Evolutionary conservation across 805 yeast genomes (phyloP).

Genomic region (Ogataea trehalophila): DNA sequence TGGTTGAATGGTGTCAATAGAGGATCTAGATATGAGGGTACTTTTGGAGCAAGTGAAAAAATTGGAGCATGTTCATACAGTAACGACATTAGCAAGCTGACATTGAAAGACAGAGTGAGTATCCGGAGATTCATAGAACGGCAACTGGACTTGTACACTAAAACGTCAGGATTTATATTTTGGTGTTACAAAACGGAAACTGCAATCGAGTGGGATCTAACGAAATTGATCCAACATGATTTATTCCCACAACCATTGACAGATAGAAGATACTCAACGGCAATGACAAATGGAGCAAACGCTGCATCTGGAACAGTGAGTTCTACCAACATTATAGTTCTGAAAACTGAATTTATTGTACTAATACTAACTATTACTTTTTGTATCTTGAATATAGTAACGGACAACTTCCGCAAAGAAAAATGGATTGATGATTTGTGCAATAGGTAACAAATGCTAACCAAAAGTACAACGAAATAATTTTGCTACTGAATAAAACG

Average conservation of each 20-base stretch:
- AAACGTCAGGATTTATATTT: conserved; percentile 56
- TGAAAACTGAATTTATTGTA: not conserved
- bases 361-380: not conserved
- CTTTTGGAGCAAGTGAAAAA: conserved; percentile 35
- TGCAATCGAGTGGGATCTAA: conserved; percentile 65
- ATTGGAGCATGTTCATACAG: conserved; percentile 41
- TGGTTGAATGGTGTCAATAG: conserved; percentile 68
- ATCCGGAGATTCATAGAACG: conserved; percentile 55
- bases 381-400: not conserved
- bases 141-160: conserved; percentile 49
- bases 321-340: conserved; percentile 3
- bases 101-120: conserved; percentile 34
- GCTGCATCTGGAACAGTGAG: conserved; percentile 8
- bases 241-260: conserved; percentile 62
- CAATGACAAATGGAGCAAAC: conserved; percentile 33
- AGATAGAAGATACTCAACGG: conserved; percentile 68
- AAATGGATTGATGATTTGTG: too few species aligned
- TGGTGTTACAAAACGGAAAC: conserved; percentile 70
- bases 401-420: too few species aligned
- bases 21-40: conserved; percentile 60
- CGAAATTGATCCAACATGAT: conserved; percentile 41
- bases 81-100: conserved; percentile 38
- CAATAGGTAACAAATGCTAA: too few species aligned
- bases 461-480: too few species aligned
- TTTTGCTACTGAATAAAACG: too few species aligned